phyloP scores from a whole-genome alignment of 352 stramenopile species.

The Phytophthora pistaciae region DNA sequence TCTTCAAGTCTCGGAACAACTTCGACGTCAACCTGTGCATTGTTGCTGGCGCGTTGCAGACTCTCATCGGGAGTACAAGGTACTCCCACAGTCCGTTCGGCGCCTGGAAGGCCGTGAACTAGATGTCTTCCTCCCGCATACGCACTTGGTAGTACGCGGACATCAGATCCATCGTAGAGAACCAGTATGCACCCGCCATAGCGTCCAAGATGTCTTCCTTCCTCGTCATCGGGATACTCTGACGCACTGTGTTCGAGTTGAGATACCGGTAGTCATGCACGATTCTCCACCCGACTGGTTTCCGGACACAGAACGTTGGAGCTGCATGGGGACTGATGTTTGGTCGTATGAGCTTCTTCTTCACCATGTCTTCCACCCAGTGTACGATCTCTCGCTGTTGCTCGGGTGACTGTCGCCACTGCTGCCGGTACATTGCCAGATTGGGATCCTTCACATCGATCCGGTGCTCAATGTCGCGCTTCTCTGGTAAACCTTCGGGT shows the following conservation, averaged over 20 bases:
- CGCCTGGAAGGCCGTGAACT: conserved; percentile 20
- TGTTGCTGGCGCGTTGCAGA: background rate
- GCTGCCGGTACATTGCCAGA: conserved; percentile 9
- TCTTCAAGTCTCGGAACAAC: conserved; percentile 1
- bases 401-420: conserved; percentile 20
- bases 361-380: background rate
- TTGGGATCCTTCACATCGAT: background rate
- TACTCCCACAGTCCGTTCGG: conserved; percentile 15
- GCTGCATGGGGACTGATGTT: background rate
- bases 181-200: background rate
- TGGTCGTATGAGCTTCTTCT: background rate
- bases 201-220: background rate
- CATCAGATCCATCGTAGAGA: background rate
- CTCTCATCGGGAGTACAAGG: background rate
- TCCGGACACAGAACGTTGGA: background rate
- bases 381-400: conserved; percentile 7
- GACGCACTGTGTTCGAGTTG: background rate
- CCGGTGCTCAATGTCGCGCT: background rate
- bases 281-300: background rate
- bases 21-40: conserved; percentile 14
- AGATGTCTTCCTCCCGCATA: conserved; percentile 31
- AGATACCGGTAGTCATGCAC: background rate
- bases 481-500: conserved; percentile 10
- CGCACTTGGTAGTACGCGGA: conserved; percentile 33
- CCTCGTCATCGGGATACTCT: background rate